Percentiles rank a stretch among this genome's conserved stretches.
Conservation (phyloP, 1,139 yeast genomes). For the Suhomyces coccinellae region DNA sequence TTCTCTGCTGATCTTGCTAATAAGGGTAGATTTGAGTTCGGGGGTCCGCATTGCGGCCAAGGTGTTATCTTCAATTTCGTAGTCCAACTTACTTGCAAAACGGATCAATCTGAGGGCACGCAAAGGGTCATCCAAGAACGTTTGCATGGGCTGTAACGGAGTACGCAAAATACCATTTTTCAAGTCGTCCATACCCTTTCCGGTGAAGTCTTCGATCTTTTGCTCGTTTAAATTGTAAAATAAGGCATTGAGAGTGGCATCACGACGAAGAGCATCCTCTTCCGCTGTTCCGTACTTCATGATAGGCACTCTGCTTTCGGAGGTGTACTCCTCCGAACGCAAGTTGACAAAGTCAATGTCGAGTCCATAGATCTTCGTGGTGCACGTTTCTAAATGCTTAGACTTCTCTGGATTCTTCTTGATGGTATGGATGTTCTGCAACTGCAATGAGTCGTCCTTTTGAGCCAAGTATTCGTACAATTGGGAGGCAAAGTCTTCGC, state of each 20-base stretch:
- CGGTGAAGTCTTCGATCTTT: slow-evolving; percentile 82
- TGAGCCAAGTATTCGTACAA: slow-evolving; percentile 55
- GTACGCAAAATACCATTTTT: slow-evolving; percentile 73
- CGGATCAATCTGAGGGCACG: slow-evolving; percentile 81
- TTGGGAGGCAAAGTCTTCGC: slow-evolving; percentile 78
- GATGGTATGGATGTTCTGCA: slow-evolving; percentile 70
- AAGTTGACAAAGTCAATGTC: slow-evolving; percentile 93
- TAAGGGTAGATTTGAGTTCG: slow-evolving; percentile 58
- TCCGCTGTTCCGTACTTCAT: slow-evolving; percentile 82
- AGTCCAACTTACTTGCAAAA: slow-evolving; percentile 79
- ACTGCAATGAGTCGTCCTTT: slow-evolving; percentile 41
- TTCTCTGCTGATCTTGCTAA: slow-evolving; percentile 81
- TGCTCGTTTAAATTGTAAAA: slow-evolving; percentile 75
- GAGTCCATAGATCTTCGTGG: slow-evolving; percentile 76
- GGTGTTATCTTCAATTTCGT: slow-evolving; percentile 60
- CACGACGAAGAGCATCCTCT: slow-evolving; percentile 90
- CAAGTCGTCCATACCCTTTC: slow-evolving; percentile 71
- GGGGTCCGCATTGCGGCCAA: slow-evolving; percentile 63
- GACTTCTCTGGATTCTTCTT: slow-evolving; percentile 93
- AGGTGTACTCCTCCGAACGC: slow-evolving; percentile 82
- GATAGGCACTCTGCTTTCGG: slow-evolving; percentile 77
- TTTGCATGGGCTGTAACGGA: slow-evolving; percentile 79
- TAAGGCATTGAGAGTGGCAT: slow-evolving; percentile 89
- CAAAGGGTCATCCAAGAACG: slow-evolving; percentile 91
- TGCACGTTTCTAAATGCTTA: slow-evolving; percentile 94